Conservation (phyloP, 345 rosid species). For the Bretschneidera sinensis region DNA sequence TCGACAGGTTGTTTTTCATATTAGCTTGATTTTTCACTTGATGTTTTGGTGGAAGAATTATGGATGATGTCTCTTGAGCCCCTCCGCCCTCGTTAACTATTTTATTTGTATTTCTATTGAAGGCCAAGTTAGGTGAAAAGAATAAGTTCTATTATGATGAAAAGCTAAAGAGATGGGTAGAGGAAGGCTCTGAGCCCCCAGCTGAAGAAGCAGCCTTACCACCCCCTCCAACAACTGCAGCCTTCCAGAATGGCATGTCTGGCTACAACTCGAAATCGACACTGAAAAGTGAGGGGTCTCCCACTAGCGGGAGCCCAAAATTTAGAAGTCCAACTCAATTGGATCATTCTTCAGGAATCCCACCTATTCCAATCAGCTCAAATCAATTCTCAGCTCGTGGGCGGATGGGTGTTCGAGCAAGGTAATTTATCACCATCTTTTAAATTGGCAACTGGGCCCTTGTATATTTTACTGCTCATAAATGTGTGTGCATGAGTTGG, state of each 20-base stretch:
- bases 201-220: conserved; percentile 75
- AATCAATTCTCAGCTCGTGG: conserved; percentile 95
- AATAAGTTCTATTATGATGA: conserved; percentile 91
- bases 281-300: conserved; percentile 45
- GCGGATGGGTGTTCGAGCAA: conserved; percentile 78
- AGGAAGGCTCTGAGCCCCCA: conserved; percentile 87
- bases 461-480: background rate
- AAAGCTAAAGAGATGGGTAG: conserved; percentile 96
- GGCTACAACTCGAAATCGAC: conserved; percentile 64
- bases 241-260: conserved; percentile 58
- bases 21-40: conserved; percentile 11
- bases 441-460: background rate
- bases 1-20: conserved; percentile 51
- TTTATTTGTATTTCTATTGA: conserved; percentile 24
- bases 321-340: conserved; percentile 34
- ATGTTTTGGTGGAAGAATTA: conserved; percentile 1
- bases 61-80: background rate
- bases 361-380: conserved; percentile 70
- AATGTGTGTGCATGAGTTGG: background rate
- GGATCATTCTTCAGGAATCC: conserved; percentile 61
- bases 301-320: conserved; percentile 43
- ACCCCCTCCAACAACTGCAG: conserved; percentile 79
- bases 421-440: conserved; percentile 44
- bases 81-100: conserved; percentile 17
- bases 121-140: conserved; percentile 93